phyloP scores from a whole-genome alignment of 2,329 filamentous ascomycete species.

The Pseudogymnoascus sp. region DNA sequence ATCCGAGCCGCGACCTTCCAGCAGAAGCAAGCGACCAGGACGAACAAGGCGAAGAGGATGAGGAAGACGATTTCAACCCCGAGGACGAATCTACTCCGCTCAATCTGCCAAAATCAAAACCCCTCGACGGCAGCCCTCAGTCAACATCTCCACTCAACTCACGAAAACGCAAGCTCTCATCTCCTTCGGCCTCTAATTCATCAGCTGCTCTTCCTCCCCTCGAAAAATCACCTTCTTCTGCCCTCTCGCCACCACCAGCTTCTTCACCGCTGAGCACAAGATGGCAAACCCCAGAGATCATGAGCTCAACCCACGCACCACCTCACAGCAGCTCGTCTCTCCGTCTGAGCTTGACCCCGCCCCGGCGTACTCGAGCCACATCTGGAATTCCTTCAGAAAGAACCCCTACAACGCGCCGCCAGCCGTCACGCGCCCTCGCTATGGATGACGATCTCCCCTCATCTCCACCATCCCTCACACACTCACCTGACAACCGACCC shows the following conservation, averaged over 20 bases:
- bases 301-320: slow-evolving; percentile 29
- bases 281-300: slow-evolving; percentile 20
- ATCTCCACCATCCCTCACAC: slow-evolving; percentile 57
- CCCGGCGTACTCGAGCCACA: background rate
- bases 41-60: slow-evolving; percentile 35
- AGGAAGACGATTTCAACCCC: slow-evolving; percentile 46
- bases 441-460: slow-evolving; percentile 32
- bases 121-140: slow-evolving; percentile 22
- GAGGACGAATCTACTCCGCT: slow-evolving; percentile 63
- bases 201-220: slow-evolving; percentile 17
- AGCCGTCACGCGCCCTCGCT: slow-evolving; percentile 17
- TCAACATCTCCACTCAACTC: slow-evolving; percentile 31
- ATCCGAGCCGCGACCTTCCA: slow-evolving; percentile 10
- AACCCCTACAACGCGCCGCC: background rate
- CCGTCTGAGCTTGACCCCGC: background rate
- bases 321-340: slow-evolving; percentile 26
- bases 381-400: slow-evolving; percentile 2
- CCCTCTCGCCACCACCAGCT: slow-evolving; percentile 1
- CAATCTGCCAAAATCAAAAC: slow-evolving; percentile 39
- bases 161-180: slow-evolving; percentile 45
- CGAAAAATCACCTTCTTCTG: slow-evolving; percentile 8
- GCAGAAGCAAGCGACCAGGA: slow-evolving; percentile 30
- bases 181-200: slow-evolving; percentile 23
- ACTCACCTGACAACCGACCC: slow-evolving; percentile 50
- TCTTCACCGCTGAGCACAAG: slow-evolving; percentile 2